A percentile compares a stretch with the other conserved stretches of the same genome.
These are phyloP conservation scores for Rhizopogon vesiculosus DNA, from an alignment of 768 basidiomycete species.

Conservation along the genomic window DNA sequence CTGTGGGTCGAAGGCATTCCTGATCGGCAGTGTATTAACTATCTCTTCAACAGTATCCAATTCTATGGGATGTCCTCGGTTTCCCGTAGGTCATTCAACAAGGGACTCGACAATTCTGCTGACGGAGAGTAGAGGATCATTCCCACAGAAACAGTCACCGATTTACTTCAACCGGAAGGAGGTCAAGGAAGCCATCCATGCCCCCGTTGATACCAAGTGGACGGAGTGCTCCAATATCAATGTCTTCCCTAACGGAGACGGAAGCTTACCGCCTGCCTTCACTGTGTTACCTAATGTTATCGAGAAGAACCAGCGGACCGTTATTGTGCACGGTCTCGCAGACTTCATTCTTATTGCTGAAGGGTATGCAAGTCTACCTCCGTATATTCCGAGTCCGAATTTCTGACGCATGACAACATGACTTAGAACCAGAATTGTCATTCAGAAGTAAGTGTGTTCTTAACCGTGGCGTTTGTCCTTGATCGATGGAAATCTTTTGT, in stretches of 20 bases:
- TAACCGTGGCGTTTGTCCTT: not conserved
- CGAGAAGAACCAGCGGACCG: conserved; percentile 63
- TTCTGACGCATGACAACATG: not conserved
- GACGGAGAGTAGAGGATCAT: conserved; percentile 42
- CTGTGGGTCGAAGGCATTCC: conserved; percentile 25
- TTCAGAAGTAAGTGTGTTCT: conserved; percentile 50
- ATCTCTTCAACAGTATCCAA: conserved; percentile 38
- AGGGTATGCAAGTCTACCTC: conserved; percentile 36
- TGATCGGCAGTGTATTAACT: not conserved
- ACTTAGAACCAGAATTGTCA: conserved; percentile 49
- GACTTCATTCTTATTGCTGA: conserved; percentile 73
- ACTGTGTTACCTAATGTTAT: conserved; percentile 71
- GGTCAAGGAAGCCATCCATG: conserved; percentile 65
- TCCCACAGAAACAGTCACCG: conserved; percentile 50
- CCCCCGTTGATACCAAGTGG: conserved; percentile 58
- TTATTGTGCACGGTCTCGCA: conserved; percentile 68
- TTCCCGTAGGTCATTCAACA: conserved; percentile 50
- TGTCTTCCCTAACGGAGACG: conserved; percentile 61
- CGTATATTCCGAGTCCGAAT: too few species aligned
- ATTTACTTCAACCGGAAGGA: conserved; percentile 67
- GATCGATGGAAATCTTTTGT: not conserved
- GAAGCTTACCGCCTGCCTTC: conserved; percentile 55
- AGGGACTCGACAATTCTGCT: not conserved
- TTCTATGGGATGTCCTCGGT: conserved; percentile 75
- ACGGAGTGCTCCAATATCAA: conserved; percentile 51